Evolutionary conservation across 192 early-diverging fungal genomes (phyloP).

Genomic region (Entophlyctis luteolus): DNA sequence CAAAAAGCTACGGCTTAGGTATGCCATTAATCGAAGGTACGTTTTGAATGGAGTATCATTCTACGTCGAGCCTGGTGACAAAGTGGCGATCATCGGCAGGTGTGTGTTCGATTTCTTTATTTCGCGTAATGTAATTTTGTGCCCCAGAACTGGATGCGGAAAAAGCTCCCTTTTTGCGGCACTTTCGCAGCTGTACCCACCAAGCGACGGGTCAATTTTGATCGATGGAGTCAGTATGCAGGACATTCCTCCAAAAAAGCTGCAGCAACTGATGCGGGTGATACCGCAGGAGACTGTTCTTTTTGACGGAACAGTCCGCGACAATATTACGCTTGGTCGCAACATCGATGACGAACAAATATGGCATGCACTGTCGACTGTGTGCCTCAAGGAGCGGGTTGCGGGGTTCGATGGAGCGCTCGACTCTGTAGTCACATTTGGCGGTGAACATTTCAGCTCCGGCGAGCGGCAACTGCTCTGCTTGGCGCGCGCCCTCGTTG

Average conservation of each 20-base stretch:
- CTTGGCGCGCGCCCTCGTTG: conserved; percentile 59
- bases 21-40: conserved; percentile 6
- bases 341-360: conserved; percentile 59
- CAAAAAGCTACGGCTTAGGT: neutral
- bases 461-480: conserved; percentile 64
- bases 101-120: conserved; percentile 38
- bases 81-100: conserved; percentile 46
- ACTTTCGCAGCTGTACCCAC: conserved; percentile 35
- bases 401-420: conserved; percentile 47
- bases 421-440: conserved; percentile 63
- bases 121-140: conserved; percentile 40
- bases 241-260: conserved; percentile 52
- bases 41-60: conserved; percentile 30
- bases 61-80: conserved; percentile 24
- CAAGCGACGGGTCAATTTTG: conserved; percentile 47
- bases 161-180: conserved; percentile 37
- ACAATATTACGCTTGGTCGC: conserved; percentile 66
- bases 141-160: conserved; percentile 53
- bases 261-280: conserved; percentile 63
- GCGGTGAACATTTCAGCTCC: conserved; percentile 81
- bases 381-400: conserved; percentile 53
- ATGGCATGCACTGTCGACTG: conserved; percentile 64
- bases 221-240: conserved; percentile 67
- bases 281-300: conserved; percentile 64
- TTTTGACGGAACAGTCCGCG: conserved; percentile 35